Percentiles rank a stretch among this genome's conserved stretches.
Evolutionary conservation across 805 yeast genomes (phyloP).

Genomic region (Teunomyces cretensis): DNA sequence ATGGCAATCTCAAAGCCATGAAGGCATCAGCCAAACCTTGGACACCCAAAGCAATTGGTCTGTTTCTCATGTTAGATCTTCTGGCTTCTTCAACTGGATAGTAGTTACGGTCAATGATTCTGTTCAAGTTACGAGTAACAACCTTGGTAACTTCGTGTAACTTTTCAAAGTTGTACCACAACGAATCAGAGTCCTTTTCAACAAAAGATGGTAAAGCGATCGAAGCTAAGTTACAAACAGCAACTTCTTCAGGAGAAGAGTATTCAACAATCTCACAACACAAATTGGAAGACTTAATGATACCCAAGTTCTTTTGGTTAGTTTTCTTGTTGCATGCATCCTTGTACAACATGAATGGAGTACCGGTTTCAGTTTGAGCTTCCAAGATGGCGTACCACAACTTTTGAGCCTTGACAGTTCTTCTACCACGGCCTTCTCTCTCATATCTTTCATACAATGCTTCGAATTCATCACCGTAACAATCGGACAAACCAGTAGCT

Average conservation of each 20-base stretch:
- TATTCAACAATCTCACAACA: conserved; percentile 66
- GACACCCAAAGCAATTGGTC: conserved; percentile 65
- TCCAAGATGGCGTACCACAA: conserved; percentile 61
- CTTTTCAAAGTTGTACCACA: conserved; percentile 55
- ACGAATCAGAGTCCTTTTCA: conserved; percentile 35
- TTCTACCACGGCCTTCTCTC: conserved; percentile 48
- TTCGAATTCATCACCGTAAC: conserved; percentile 56
- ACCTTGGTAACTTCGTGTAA: conserved; percentile 56
- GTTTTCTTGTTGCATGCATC: conserved; percentile 61
- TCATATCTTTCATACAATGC: conserved; percentile 53
- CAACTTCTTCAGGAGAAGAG: conserved; percentile 57
- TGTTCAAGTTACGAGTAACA: conserved; percentile 54
- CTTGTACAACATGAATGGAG: conserved; percentile 63
- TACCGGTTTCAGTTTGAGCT: conserved; percentile 65
- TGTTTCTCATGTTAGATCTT: conserved; percentile 53
- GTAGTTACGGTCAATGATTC: conserved; percentile 54
- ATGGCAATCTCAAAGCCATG: conserved; percentile 55
- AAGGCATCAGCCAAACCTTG: conserved; percentile 64
- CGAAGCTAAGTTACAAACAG: conserved; percentile 63
- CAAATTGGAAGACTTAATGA: conserved; percentile 59
- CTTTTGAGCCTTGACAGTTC: conserved; percentile 56
- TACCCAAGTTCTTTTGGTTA: conserved; percentile 60
- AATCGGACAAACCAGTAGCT: conserved; percentile 56
- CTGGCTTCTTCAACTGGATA: conserved; percentile 58
- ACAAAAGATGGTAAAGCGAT: conserved; percentile 58